phyloP scores from a whole-genome alignment of 352 stramenopile genomes.

The Pythium plurisporium region DNA sequence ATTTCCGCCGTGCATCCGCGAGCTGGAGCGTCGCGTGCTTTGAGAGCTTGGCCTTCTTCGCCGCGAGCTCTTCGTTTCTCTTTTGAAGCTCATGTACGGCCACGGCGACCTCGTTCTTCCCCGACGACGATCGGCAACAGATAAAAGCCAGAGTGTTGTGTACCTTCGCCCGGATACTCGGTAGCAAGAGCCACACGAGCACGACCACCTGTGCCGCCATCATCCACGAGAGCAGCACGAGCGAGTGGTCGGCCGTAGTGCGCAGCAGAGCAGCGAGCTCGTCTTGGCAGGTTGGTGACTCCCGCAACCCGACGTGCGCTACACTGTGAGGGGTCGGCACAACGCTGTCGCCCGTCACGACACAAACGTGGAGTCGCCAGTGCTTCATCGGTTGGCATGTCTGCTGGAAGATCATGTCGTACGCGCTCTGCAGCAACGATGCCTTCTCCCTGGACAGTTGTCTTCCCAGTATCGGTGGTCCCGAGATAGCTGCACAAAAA shows the following conservation, averaged over 20 bases:
- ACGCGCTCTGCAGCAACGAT: conserved; percentile 13
- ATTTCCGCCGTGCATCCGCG: conserved; percentile 9
- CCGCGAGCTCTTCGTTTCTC: not conserved
- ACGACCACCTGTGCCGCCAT: conserved; percentile 10
- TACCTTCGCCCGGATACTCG: conserved; percentile 2
- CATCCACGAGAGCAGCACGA: conserved; percentile 18
- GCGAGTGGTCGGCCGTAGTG: conserved; percentile 6
- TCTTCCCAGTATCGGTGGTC: not conserved
- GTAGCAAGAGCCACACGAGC: conserved; percentile 19
- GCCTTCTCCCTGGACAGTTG: no score
- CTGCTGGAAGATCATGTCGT: conserved; percentile 17
- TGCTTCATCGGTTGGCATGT: conserved; percentile 22
- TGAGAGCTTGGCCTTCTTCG: not conserved
- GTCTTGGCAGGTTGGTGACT: conserved; percentile 20
- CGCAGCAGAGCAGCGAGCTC: conserved; percentile 24
- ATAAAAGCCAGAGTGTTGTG: not conserved
- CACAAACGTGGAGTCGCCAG: conserved; percentile 22
- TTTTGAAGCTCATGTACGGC: not conserved
- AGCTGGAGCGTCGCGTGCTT: conserved; percentile 17
- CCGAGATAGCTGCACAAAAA: conserved; percentile 18
- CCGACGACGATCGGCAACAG: not conserved
- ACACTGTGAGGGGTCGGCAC: not conserved
- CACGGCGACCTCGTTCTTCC: not conserved
- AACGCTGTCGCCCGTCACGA: not conserved
- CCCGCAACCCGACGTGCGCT: conserved; percentile 1